Evolutionary conservation across 2,329 filamentous ascomycete genomes (phyloP), one percentile per base, ranked within the genome.

Genomic region (Talaromyces amestolkiae): DNA sequence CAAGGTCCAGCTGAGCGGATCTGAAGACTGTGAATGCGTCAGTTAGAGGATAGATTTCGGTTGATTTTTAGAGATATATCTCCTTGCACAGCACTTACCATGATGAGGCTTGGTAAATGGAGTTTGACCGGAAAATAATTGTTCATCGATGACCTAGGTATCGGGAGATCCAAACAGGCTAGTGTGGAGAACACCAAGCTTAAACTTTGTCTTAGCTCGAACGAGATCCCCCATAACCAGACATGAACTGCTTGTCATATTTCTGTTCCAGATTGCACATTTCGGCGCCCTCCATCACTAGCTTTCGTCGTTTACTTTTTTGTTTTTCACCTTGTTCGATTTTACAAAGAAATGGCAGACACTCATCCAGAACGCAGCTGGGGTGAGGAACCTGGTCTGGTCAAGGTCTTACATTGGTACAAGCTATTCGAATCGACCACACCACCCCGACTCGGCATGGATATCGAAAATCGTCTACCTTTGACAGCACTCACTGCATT

Each of bases 401-500:
- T 74, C 39, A 75, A 74, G 64, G 67, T 76, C 39, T 61, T 75
- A n/a, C 67, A 75, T 47, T 77, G 75, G 75, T 72, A 77, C 66
- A 76, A 75, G 61, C 69, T 77, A 51, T 78, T 79, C 66, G 73
- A 77, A 63, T 76, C 76, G 15, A 72, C 74, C 65, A 73, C 72
- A 33, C 75, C 76, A 53, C 74, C 77, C 27, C 73, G 86, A 64
- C 79, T 88, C 33, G 89, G 88, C 39, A 85, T 93, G 63, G 84
- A 88, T 58, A 85, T 89, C 51, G 79, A 85, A 41, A 74, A 85
- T 19, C 89, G 92, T 66, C 83, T 95, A 43, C 83, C 89, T 41
- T 80, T 90, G 61, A 88, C 89, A 13, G 83, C 87, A 3, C 68
- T 84, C 11, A 80, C 87, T 31, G 87, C 89, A 7, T 91, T 91